Evolutionary conservation across 1,139 yeast species (phyloP), one percentile per base, ranked within the genome.

Genomic region (Blastobotrys capitulatus): DNA sequence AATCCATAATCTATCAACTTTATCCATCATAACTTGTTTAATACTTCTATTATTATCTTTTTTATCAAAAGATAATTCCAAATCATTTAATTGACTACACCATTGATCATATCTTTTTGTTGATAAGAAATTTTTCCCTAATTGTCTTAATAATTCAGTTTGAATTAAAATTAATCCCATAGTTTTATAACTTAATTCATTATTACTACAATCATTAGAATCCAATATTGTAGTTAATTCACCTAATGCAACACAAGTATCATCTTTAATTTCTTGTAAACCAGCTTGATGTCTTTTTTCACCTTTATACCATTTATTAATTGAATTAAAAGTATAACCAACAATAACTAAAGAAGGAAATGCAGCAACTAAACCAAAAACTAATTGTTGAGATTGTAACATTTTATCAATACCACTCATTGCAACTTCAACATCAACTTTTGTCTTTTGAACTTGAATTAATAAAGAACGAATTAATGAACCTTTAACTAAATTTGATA

Each of bases 361-460:
- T 6, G 94, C 82, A 1, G 97, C 95, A 22, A 92, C 86, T 37
- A 87, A 73, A 1, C 96, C 97, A 70, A 92, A 88, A 22, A 92
- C 94, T 47, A 92, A 76, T 64, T 92, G 96, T 69, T 92, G 98
- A 42, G 94, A 84, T 65, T 88, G 85, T 49, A 92, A 75, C 57
- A 92, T 72, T 64, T 86, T 84, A 67, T 92, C 97, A 55, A 92
- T 90, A 8, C 97, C 97, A 58, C 77, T 81, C 54, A 92, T 78
- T 0, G 96, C 97, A 8, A 89, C 73, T 32, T 87, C 92, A 2
- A 96, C 96, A 64, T 92, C 98, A 13, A 92, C 97, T 68, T 92
- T 92, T 13, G 96, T 85, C 68, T 92, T 92, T 65, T 92, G 98
- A 9, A 92, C 73, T 66, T 92, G 97, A 53, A 92, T 90, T 59